Evolutionary conservation across 2,329 filamentous ascomycete species (phyloP).

Genomic region (Hawksworthiomyces lignivorus): DNA sequence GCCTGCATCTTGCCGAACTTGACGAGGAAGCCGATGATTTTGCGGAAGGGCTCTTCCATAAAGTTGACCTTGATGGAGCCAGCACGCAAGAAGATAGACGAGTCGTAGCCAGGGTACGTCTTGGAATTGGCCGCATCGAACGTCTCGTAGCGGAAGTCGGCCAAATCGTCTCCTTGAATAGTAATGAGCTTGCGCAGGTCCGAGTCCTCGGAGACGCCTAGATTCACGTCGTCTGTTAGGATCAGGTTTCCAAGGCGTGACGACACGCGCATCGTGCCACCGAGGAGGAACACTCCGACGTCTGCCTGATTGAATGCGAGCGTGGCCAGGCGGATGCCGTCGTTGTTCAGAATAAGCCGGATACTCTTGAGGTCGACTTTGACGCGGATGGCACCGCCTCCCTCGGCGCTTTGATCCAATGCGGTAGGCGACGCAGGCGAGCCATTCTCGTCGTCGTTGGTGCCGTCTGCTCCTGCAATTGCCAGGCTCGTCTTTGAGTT

Average conservation of each 20-base stretch:
- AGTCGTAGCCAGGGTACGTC: constrained; percentile 89
- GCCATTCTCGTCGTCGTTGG: constrained; percentile 25
- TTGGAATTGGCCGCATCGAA: constrained; percentile 66
- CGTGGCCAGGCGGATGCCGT: constrained; percentile 89
- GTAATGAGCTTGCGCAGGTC: constrained; percentile 79
- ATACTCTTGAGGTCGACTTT: constrained; percentile 93
- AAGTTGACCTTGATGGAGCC: constrained; percentile 97
- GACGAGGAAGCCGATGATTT: constrained; percentile 95
- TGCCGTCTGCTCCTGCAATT: not conserved
- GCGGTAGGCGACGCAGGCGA: not conserved
- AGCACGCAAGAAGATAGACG: constrained; percentile 79
- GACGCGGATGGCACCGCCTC: constrained; percentile 76
- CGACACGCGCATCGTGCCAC: constrained; percentile 78
- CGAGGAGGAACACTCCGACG: constrained; percentile 79
- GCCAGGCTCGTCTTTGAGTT: not conserved
- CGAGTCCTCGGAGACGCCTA: constrained; percentile 75
- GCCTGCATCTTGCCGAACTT: constrained; percentile 99
- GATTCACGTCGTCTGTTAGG: constrained; percentile 87
- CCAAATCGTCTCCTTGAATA: constrained; percentile 90
- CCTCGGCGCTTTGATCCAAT: constrained; percentile 17
- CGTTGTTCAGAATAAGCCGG: constrained; percentile 90
- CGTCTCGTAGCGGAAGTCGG: constrained; percentile 95
- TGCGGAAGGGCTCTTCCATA: constrained; percentile 91
- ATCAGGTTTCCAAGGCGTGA: constrained; percentile 82
- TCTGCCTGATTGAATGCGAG: constrained; percentile 88